phyloP scores from a whole-genome alignment of 331 rosid genomes.

The Rosa hybrid region DNA sequence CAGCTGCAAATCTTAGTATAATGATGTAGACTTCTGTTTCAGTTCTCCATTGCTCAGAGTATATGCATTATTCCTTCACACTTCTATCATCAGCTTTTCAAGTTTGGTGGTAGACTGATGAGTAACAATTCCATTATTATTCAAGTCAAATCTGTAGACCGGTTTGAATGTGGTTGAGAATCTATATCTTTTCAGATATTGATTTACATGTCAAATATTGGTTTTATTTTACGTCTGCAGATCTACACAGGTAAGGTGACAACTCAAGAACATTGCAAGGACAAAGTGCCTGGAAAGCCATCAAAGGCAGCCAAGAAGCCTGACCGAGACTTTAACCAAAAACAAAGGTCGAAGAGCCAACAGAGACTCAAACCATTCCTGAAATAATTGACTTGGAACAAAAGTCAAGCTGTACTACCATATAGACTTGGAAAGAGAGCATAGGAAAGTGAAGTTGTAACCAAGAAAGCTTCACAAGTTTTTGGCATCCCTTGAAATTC shows the following conservation, averaged over 20 bases:
- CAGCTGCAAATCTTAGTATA: background rate
- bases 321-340: conserved; percentile 15
- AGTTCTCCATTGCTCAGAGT: background rate
- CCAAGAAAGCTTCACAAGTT: background rate
- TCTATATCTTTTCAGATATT: background rate
- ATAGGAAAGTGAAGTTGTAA: background rate
- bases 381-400: background rate
- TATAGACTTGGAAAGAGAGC: background rate
- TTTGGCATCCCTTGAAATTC: background rate
- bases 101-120: too few species aligned
- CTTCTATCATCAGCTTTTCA: background rate
- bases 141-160: background rate
- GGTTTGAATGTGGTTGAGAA: background rate
- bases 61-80: background rate
- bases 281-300: conserved; percentile 16
- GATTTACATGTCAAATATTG: too few species aligned
- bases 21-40: background rate
- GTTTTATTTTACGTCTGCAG: conserved; percentile 34
- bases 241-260: conserved; percentile 48
- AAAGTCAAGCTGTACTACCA: background rate
- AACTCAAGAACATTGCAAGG: conserved; percentile 7
- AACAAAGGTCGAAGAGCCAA: background rate
- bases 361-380: background rate
- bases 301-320: conserved; percentile 20
- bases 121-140: too few species aligned